Conservation (phyloP, 345 rosid species). For the Brassica rapa region DNA sequence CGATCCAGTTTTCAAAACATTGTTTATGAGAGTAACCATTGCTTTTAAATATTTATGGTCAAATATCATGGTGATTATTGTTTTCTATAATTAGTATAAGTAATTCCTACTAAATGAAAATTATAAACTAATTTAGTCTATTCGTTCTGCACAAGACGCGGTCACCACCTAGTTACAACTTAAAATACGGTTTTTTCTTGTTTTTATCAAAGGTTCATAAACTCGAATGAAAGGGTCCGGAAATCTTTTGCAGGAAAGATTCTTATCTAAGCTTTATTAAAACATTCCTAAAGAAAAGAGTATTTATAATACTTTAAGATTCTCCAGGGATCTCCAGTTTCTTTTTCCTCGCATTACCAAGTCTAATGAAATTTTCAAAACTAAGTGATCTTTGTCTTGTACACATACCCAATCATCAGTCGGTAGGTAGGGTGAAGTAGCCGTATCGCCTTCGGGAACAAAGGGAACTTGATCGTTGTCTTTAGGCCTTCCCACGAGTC, state of each 20-base stretch:
- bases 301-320: background rate
- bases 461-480: background rate
- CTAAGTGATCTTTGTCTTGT: background rate
- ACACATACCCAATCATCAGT: constrained; percentile 32
- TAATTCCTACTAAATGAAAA: too few species aligned
- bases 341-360: background rate
- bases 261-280: background rate
- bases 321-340: background rate
- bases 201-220: background rate
- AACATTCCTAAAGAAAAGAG: background rate
- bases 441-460: constrained; percentile 20
- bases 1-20: too few species aligned
- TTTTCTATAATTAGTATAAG: too few species aligned
- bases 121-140: too few species aligned
- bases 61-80: too few species aligned
- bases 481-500: constrained; percentile 25
- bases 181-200: background rate
- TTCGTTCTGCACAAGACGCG: too few species aligned
- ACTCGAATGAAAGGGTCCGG: background rate
- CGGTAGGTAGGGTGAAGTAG: constrained; percentile 40
- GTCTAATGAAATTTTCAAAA: background rate
- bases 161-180: background rate
- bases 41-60: too few species aligned
- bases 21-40: too few species aligned
- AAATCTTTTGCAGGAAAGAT: background rate